Base-by-base conservation (phyloP, 1,139 yeast species). In the Blastobotrys arbuscula region DNA sequence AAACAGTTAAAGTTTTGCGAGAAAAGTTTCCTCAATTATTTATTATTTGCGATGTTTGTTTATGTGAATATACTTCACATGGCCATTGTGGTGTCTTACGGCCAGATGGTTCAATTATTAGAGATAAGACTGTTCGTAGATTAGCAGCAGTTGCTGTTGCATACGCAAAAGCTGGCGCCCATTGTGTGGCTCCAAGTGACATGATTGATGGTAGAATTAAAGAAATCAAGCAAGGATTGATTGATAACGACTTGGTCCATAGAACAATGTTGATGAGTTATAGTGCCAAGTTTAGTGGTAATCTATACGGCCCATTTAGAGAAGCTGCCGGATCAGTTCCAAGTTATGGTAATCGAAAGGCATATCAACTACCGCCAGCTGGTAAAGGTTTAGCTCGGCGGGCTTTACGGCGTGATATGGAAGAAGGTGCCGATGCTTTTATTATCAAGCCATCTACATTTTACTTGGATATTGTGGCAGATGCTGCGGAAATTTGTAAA, bases 391-490 rank as follows among this genome's bases (percentile, higher is more conserved):
- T 92, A 52, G 98, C 98, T 15, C 84, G 95, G 61, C 75, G 99
- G 56, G 98, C 98, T 1, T 72, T 92, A 56, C 64, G 70, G 33
- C 79, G 98, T 62, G 99, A 92, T 64, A 70, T 90, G 64, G 76
- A 73, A 10, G 98, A 94, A 70, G 99, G 99, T 52, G 84, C 97
- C 0, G 99, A 92, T 68, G 97, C 95, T 40, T 76, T 92, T 56
- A 90, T 92, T 62, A 89, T 92, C 54, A 92, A 92, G 64, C 99
- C 99, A n/a, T 87, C 97, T 4, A 89, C 97, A 2, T 92, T 92
- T 67, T 92, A 90, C 67, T 76, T 92, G 61, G 99, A 92, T 65
- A 77, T 92, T 50, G 84, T 92, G 65, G 76, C 84, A 53, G 97
- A 92, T 63, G 96, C 98, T 0, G 75, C 92, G 37, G 82, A 78